Evolutionary conservation across 495 filamentous ascomycete species (phyloP).

Genomic region (Tuber brumale): DNA sequence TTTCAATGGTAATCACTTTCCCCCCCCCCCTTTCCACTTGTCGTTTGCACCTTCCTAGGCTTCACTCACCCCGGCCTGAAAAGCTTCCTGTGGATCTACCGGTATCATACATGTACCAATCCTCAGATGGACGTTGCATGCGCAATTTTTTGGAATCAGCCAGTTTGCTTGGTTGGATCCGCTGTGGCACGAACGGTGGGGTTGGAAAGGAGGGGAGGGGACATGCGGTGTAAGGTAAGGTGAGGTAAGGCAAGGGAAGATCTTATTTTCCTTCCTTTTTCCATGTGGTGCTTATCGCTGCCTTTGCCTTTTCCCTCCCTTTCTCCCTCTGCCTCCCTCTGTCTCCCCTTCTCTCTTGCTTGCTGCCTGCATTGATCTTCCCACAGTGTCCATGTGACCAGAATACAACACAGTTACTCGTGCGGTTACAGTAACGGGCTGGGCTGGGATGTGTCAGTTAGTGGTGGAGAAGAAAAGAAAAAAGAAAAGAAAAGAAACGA

Average conservation of each 20-base stretch:
- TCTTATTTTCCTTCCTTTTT: background rate
- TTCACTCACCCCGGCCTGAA: background rate
- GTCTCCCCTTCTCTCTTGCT: background rate
- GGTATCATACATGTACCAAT: background rate
- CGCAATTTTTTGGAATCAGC: background rate
- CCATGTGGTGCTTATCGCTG: background rate
- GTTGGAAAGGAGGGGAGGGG: background rate
- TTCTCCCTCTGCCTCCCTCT: background rate
- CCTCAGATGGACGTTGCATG: background rate
- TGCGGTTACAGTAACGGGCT: background rate
- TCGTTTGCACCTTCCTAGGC: background rate
- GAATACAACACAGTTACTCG: background rate
- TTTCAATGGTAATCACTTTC: constrained; percentile 9
- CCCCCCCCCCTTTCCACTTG: background rate
- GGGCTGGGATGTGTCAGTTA: background rate
- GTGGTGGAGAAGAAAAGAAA: background rate
- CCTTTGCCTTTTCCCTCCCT: background rate
- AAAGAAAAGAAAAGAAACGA: background rate
- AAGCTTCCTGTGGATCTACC: background rate
- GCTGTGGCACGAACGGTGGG: background rate
- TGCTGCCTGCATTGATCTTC: constrained; percentile 1
- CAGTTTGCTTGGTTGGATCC: background rate
- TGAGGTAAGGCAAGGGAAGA: background rate
- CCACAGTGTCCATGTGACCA: background rate
- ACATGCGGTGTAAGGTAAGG: background rate